Base-by-base conservation (phyloP, 148 eudicot species). In the Dysphania ambrosioides region DNA sequence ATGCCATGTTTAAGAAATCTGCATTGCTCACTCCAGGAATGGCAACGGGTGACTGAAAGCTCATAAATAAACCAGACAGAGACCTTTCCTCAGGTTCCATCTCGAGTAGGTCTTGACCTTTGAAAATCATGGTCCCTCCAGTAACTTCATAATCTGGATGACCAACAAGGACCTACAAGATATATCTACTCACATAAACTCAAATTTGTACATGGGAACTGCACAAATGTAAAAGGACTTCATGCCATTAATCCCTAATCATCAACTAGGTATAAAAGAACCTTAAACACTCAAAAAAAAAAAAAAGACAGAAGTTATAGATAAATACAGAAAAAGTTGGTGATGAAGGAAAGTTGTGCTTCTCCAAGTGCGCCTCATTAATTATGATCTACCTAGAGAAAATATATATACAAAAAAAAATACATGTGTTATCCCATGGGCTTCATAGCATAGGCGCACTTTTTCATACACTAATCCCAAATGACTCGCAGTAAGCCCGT, bases 121-220 rank as follows among this genome's bases (percentile, higher is more conserved):
- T 96, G 62, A 86, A 96, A 35, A 82, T 74, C 69, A 87, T 77
- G 68, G 82, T 87, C 71, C 99, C 99, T 73, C 90, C 97, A 2
- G 97, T 92, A 69, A 96, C 87, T 84, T 89, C 97, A 87, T 90
- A 96, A 81, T 96, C 99, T 51, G 96, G 96, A 87, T 96, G 99
- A 38, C 99, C 99, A 79, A 86, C 96, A 81, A 96, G 91, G 72
- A 92, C 99, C 99, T 96, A 70, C 77, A 77, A 63, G 42, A 36
- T 55, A 51, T 9, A 64, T 4, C 31, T 32, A 18, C 70, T 44
- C 31, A 55, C 16, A 40, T 44, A 70, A 80, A 70, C 69, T 49
- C 23, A 63, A 40, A 75, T 61, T 34, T 66, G 65, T 64, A 61
- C 23, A 47, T 19, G 27, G 11, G 26, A 71, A 72, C 66, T 15